These are phyloP conservation scores for Fusarium sp. DNA, from an alignment of 2,329 filamentous ascomycete genomes.

Conservation along the genomic window DNA sequence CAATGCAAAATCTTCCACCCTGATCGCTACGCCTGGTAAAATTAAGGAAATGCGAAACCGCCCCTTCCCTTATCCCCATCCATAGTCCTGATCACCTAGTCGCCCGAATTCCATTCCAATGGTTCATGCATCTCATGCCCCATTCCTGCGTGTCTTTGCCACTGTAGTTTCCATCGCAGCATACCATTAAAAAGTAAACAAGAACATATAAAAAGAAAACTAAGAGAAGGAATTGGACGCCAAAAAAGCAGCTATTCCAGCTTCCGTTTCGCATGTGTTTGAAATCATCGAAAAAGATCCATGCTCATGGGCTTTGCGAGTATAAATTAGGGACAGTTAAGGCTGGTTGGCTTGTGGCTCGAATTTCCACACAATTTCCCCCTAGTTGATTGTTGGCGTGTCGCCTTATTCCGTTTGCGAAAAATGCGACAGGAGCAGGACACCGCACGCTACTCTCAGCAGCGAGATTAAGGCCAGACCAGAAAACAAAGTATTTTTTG, in stretches of 20 bases:
- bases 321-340: slow-evolving; percentile 15
- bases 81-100: slow-evolving; percentile 8
- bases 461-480: slow-evolving; percentile 3
- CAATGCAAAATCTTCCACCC: slow-evolving; percentile 13
- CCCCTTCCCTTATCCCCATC: neutral
- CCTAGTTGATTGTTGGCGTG: slow-evolving; percentile 9
- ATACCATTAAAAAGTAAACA: slow-evolving; percentile 34
- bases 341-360: slow-evolving; percentile 12
- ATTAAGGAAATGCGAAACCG: slow-evolving; percentile 20
- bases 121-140: slow-evolving; percentile 12
- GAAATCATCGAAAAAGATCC: slow-evolving; percentile 31
- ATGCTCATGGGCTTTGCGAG: slow-evolving; percentile 8
- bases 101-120: neutral
- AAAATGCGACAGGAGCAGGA: neutral
- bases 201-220: slow-evolving; percentile 9
- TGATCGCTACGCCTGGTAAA: slow-evolving; percentile 25
- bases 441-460: neutral
- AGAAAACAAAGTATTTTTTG: slow-evolving; percentile 12
- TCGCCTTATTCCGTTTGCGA: slow-evolving; percentile 9
- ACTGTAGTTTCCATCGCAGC: slow-evolving; percentile 20
- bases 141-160: slow-evolving; percentile 23
- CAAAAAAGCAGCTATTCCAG: slow-evolving; percentile 12
- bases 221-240: slow-evolving; percentile 1
- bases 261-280: slow-evolving; percentile 14
- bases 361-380: slow-evolving; percentile 12